Evolutionary conservation across 78 protist species (phyloP), one percentile per base, ranked within the genome.

Genomic region (Dictyostelium brefeldianum): DNA sequence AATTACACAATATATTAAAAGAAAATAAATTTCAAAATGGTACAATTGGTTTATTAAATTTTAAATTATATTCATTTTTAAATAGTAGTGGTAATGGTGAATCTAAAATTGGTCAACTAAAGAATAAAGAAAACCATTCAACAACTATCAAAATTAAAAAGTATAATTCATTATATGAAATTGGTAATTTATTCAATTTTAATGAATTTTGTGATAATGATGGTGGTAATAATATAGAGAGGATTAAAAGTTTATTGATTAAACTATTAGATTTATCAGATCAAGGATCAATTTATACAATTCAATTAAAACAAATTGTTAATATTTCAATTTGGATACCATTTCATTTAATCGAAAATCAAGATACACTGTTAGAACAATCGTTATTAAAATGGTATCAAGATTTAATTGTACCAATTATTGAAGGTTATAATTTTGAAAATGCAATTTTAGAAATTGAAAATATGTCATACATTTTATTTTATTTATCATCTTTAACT

Each of bases 1-100:
- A 18, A 47, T 41, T 64, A 25, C 73, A 64, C 12, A 64, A 22
- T 12, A 27, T 64, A 22, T 64, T 64, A 64, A 64, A 64, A 27
- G 48, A 47, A 12, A 22, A 9, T 1, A 74, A 74, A 74, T 74
- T 74, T 74, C 80, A 74, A 74, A 74, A 47, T 47, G 62, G 62
- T 47, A 22, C 59, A 29, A 74, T 74, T 48, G 80, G 80, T 12
- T 47, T 74, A 5, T 47, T 74, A 47, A 74, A 74, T 74, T 74
- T 74, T 74, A 50, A 25, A 15, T 48, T 74, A 74, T 74, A 22
- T 43, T 70, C 80, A 22, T 22, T 57, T 10, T 8, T 18, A 57
- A 71, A 71, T 17, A 71, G 9, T 18, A 70, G 18, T 41, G 46
- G 18, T 18, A 41, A 27, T 41, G 41, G 17, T 70, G 43, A 27